phyloP scores from a whole-genome alignment of 2,329 filamentous ascomycete species.

The Coniochaeta sp. region DNA sequence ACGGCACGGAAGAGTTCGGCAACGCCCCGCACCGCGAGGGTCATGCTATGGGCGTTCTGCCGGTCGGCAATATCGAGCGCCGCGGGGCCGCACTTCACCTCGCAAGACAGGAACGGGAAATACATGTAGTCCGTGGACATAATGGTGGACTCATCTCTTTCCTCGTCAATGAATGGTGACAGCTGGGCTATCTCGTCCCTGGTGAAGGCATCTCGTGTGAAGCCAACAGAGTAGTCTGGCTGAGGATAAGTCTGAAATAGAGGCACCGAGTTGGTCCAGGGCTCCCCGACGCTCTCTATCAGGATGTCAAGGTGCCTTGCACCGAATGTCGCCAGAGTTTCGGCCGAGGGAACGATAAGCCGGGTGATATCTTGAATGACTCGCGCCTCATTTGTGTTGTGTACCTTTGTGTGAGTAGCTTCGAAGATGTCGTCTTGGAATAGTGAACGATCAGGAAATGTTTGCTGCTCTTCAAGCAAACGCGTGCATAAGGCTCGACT shows the following conservation, averaged over 20 bases:
- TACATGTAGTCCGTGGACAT: constrained; percentile 37
- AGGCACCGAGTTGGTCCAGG: constrained; percentile 2
- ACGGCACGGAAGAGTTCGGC: constrained; percentile 30
- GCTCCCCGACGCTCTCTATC: background rate
- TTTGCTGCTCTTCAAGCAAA: too few species aligned
- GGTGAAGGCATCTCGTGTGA: constrained; percentile 6
- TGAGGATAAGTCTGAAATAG: background rate
- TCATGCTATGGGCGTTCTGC: constrained; percentile 33
- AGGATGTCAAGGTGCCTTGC: constrained; percentile 17
- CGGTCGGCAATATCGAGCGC: constrained; percentile 27
- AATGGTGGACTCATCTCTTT: constrained; percentile 29
- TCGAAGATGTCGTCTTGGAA: constrained; percentile 27
- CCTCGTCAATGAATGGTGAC: constrained; percentile 25
- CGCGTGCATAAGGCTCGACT: too few species aligned
- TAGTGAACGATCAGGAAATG: constrained; percentile 20
- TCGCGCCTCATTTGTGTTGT: constrained; percentile 22
- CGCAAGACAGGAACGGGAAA: constrained; percentile 41
- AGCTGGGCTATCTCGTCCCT: constrained; percentile 32
- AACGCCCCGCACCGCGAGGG: constrained; percentile 28
- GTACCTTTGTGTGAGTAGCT: constrained; percentile 18
- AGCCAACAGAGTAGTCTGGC: background rate
- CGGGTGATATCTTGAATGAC: constrained; percentile 23
- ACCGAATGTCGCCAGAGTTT: constrained; percentile 17
- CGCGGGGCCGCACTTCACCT: constrained; percentile 35
- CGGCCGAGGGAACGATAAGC: constrained; percentile 25